Percentiles rank a stretch among this genome's conserved stretches.
phyloP scores from a whole-genome alignment of 257 asterid genomes.

The Solanum tacnaense region DNA sequence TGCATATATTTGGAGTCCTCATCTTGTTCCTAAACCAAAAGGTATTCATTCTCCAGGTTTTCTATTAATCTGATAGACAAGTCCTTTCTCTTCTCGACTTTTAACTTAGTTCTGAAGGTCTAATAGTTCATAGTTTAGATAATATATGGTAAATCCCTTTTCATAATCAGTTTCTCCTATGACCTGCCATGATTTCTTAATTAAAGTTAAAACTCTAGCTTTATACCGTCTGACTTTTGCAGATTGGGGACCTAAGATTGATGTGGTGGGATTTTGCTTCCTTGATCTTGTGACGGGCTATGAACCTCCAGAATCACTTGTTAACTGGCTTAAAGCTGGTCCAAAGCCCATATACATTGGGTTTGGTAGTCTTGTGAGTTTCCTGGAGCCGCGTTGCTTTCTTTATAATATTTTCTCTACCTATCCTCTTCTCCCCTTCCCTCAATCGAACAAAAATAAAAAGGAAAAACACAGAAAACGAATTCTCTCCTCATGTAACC shows the following conservation, averaged over 20 bases:
- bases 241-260: slow-evolving; percentile 95
- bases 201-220: neutral
- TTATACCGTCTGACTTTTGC: slow-evolving; percentile 9
- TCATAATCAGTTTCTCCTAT: neutral
- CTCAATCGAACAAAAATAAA: neutral
- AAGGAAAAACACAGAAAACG: neutral
- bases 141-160: neutral
- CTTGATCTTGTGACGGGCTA: slow-evolving; percentile 82
- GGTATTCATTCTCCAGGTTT: slow-evolving; percentile 27
- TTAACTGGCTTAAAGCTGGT: slow-evolving; percentile 67
- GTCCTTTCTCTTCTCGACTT: neutral
- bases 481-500: neutral
- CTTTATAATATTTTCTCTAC: neutral
- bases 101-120: neutral
- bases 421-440: neutral
- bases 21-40: slow-evolving; percentile 92
- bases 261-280: slow-evolving; percentile 93
- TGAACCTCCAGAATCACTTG: slow-evolving; percentile 73
- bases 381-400: neutral
- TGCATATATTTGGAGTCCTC: slow-evolving; percentile 96
- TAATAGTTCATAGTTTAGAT: neutral
- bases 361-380: slow-evolving; percentile 93
- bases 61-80: neutral
- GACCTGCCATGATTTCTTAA: neutral
- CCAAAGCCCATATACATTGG: slow-evolving; percentile 78